Conservation (phyloP, 139 green algal species). For the Closterium sp. region DNA sequence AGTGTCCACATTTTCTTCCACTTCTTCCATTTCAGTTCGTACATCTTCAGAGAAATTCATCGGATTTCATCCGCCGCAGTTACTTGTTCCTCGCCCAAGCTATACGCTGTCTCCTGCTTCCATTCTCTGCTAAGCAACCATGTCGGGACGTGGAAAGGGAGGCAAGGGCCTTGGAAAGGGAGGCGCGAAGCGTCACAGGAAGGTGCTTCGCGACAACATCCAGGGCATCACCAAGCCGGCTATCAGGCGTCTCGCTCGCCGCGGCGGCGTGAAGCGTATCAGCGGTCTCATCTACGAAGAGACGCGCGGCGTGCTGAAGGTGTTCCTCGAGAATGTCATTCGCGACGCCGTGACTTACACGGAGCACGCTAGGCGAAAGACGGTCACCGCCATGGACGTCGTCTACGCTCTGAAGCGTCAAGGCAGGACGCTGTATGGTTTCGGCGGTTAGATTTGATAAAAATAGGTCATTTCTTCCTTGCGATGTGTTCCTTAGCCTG, state of each 20-base stretch:
- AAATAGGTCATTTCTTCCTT: too few relatives aligned
- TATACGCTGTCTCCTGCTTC: background rate
- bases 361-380: slow-evolving; percentile 95
- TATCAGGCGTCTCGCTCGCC: slow-evolving; percentile 78
- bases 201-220: slow-evolving; percentile 84
- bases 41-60: too few relatives aligned
- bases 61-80: background rate
- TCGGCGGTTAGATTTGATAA: too few relatives aligned
- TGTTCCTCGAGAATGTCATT: slow-evolving; percentile 65
- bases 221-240: slow-evolving; percentile 91
- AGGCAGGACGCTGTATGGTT: too few relatives aligned
- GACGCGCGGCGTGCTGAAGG: slow-evolving; percentile 70
- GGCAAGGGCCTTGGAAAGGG: slow-evolving; percentile 36
- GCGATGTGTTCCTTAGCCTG: too few relatives aligned
- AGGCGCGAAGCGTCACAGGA: slow-evolving; percentile 53
- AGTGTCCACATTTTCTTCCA: too few relatives aligned
- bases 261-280: slow-evolving; percentile 79
- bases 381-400: slow-evolving; percentile 92
- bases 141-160: slow-evolving; percentile 34
- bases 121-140: too few relatives aligned
- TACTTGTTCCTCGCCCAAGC: background rate
- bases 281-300: slow-evolving; percentile 89
- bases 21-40: too few relatives aligned
- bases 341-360: slow-evolving; percentile 95
- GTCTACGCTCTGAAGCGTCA: slow-evolving; percentile 95